These are phyloP conservation scores for Trypanosoma cruzi DNA, from an alignment of 208 protist genomes.

Conservation along the genomic window DNA sequence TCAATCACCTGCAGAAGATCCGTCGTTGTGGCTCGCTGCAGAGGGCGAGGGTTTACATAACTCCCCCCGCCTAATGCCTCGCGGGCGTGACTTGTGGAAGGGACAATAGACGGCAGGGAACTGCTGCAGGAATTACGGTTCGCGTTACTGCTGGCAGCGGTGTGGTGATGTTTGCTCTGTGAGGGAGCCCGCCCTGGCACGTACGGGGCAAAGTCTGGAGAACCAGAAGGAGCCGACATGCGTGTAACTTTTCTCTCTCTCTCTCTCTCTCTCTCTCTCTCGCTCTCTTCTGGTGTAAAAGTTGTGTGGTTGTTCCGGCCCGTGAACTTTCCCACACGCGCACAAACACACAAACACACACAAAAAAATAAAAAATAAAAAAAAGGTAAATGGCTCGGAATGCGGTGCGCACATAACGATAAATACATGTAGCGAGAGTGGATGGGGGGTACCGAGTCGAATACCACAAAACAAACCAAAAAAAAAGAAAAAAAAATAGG, in stretches of 20 bases:
- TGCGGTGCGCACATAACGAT: too few relatives aligned
- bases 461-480: too few relatives aligned
- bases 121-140: neutral
- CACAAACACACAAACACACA: neutral
- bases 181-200: neutral
- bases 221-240: neutral
- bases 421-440: too few relatives aligned
- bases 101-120: neutral
- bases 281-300: neutral
- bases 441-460: too few relatives aligned
- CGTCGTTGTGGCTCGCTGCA: neutral
- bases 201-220: slow-evolving; percentile 3
- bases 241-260: slow-evolving; percentile 1
- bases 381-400: too few relatives aligned
- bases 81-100: neutral
- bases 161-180: neutral
- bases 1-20: slow-evolving; percentile 53
- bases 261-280: too few relatives aligned
- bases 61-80: neutral
- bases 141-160: neutral
- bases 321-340: too few relatives aligned
- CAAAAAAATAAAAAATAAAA: neutral
- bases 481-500: too few relatives aligned
- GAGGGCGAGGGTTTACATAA: neutral
- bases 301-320: too few relatives aligned